Evolutionary conservation across 345 rosid genomes (phyloP).

Genomic region (Syzygium grande): DNA sequence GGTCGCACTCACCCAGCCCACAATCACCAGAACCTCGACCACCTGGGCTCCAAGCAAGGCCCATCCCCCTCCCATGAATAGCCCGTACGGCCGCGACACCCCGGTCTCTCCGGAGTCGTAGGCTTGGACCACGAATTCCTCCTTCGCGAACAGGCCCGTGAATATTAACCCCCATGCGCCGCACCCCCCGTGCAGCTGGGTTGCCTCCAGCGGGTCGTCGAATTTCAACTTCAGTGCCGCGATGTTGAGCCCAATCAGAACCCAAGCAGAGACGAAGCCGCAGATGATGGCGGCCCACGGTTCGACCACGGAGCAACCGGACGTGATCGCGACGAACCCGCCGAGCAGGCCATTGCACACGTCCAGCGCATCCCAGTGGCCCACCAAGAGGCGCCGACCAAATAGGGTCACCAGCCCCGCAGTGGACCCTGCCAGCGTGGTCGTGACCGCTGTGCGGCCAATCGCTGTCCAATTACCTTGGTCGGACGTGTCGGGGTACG

Average conservation of each 20-base stretch:
- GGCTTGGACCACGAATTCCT: constrained; percentile 47
- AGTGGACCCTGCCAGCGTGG: constrained; percentile 45
- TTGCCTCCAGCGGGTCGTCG: constrained; percentile 57
- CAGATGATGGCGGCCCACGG: constrained; percentile 65
- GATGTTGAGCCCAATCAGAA: constrained; percentile 44
- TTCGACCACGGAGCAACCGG: constrained; percentile 59
- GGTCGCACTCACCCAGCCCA: constrained; percentile 35
- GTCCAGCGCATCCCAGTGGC: constrained; percentile 59
- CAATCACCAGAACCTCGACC: constrained; percentile 31
- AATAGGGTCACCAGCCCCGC: constrained; percentile 44
- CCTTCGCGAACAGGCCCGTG: constrained; percentile 51
- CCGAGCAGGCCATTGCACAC: constrained; percentile 54
- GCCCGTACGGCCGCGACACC: constrained; percentile 35
- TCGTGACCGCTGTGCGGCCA: constrained; percentile 43
- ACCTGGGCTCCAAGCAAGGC: constrained; percentile 40
- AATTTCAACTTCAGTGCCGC: constrained; percentile 25
- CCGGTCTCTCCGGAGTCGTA: constrained; percentile 32
- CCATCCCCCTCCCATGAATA: constrained; percentile 59
- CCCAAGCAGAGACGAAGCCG: constrained; percentile 39
- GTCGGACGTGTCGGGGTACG: constrained; percentile 36
- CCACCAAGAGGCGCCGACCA: constrained; percentile 36
- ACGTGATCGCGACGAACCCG: constrained; percentile 53
- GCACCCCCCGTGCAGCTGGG: constrained; percentile 60
- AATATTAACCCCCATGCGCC: constrained; percentile 59
- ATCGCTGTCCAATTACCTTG: constrained; percentile 54